Evolutionary conservation across 805 yeast species (phyloP).

Genomic region (Starmera quercuum): DNA sequence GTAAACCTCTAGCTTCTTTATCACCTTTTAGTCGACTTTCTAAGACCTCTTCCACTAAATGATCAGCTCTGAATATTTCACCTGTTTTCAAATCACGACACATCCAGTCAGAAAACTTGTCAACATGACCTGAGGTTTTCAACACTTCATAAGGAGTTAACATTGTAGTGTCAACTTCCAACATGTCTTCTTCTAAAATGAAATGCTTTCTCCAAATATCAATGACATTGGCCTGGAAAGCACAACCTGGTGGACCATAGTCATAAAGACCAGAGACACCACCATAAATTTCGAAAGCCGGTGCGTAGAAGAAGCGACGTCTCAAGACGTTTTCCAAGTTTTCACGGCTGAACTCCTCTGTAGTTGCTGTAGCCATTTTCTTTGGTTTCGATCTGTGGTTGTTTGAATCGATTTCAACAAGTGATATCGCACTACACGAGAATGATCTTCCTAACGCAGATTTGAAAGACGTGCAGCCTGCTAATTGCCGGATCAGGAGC

Average conservation of each 20-base stretch:
- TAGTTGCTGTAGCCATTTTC: too few relatives aligned
- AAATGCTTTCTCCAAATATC: constrained; percentile 98
- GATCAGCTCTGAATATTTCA: constrained; percentile 98
- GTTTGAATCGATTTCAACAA: too few relatives aligned
- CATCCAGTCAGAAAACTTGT: constrained; percentile 99
- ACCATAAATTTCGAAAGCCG: constrained; percentile 95
- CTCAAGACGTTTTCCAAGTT: constrained; percentile 83
- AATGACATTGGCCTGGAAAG: constrained; percentile 90
- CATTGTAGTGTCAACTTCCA: constrained; percentile 97
- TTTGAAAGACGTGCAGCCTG: too few relatives aligned
- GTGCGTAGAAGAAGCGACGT: constrained; percentile 95
- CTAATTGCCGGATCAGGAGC: too few relatives aligned
- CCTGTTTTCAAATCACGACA: constrained; percentile 93
- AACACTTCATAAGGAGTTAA: constrained; percentile 95
- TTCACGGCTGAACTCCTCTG: constrained; percentile 66
- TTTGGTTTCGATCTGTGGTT: too few relatives aligned
- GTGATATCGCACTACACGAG: too few relatives aligned
- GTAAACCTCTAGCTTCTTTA: constrained; percentile 88
- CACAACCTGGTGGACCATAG: constrained; percentile 99
- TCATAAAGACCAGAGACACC: constrained; percentile 98
- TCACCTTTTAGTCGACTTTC: constrained; percentile 97
- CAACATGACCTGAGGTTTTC: constrained; percentile 99
- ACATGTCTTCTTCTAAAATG: constrained; percentile 95
- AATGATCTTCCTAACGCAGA: too few relatives aligned
- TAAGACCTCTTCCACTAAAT: constrained; percentile 93